These are phyloP conservation scores for Petrea volubilis DNA, from an alignment of 257 asterid species.

Conservation along the genomic window DNA sequence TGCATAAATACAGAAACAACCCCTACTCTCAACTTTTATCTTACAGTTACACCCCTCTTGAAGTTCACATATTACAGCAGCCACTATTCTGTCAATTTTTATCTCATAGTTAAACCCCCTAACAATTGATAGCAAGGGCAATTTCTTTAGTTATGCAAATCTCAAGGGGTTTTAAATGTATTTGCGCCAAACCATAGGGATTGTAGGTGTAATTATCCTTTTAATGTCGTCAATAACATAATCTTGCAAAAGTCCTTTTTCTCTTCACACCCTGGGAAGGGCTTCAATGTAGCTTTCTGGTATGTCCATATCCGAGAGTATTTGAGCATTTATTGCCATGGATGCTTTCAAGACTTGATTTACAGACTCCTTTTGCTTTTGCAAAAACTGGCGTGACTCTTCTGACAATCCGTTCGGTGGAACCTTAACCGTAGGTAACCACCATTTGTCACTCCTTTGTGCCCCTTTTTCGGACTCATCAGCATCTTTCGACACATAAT, in stretches of 20 bases:
- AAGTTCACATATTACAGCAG: too few species aligned
- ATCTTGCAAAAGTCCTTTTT: neutral
- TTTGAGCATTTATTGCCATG: conserved; percentile 87
- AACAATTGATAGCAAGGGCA: too few species aligned
- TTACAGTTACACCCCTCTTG: too few species aligned
- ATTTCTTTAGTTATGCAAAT: too few species aligned
- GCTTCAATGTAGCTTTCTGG: conserved; percentile 90
- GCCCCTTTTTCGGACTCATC: conserved; percentile 70
- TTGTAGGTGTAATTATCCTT: too few species aligned
- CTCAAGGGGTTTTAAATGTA: too few species aligned
- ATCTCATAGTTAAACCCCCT: too few species aligned
- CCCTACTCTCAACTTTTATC: too few species aligned
- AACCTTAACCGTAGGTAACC: conserved; percentile 85
- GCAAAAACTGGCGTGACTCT: conserved; percentile 52
- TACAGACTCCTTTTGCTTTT: conserved; percentile 69
- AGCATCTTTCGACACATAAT: conserved; percentile 69
- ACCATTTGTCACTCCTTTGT: conserved; percentile 77
- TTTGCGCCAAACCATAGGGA: too few species aligned
- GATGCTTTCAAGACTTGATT: conserved; percentile 84
- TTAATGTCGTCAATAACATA: too few species aligned
- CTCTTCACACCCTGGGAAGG: conserved; percentile 67
- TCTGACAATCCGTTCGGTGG: conserved; percentile 74
- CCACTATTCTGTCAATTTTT: too few species aligned
- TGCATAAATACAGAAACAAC: too few species aligned
- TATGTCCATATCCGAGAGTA: conserved; percentile 79